Conservation (phyloP, 2,329 filamentous ascomycete genomes). For the Teratosphaeria destructans region DNA sequence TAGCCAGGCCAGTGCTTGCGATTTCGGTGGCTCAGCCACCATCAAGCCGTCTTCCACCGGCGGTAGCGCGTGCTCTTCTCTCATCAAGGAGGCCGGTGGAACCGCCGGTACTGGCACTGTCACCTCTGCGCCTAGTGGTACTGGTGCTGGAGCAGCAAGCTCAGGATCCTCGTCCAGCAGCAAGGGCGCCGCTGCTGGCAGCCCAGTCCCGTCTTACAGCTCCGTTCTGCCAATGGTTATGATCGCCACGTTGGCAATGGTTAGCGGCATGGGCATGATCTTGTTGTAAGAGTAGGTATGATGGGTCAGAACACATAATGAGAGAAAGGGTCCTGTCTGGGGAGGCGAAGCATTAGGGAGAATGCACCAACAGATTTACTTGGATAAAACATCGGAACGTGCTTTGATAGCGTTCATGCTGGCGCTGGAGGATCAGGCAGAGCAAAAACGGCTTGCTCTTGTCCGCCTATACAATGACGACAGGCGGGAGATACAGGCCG, state of each 20-base stretch:
- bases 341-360: background rate
- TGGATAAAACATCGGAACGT: background rate
- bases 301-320: background rate
- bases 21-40: slow-evolving; percentile 58
- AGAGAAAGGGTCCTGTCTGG: background rate
- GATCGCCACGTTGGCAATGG: slow-evolving; percentile 15
- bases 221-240: slow-evolving; percentile 16
- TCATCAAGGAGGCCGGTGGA: slow-evolving; percentile 52
- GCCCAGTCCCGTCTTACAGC: slow-evolving; percentile 9
- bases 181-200: slow-evolving; percentile 12
- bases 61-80: slow-evolving; percentile 43
- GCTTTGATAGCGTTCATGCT: background rate
- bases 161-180: slow-evolving; percentile 13
- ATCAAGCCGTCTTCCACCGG: slow-evolving; percentile 41
- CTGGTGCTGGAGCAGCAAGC: slow-evolving; percentile 14
- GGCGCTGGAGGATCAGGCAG: background rate
- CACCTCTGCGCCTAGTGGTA: slow-evolving; percentile 36
- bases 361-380: background rate
- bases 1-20: slow-evolving; percentile 49
- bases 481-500: background rate
- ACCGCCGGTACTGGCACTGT: slow-evolving; percentile 49
- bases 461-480: background rate
- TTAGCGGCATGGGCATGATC: slow-evolving; percentile 25
- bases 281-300: slow-evolving; percentile 15
- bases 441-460: background rate